Conservation (phyloP, 176 grass and related monocot genomes). For the Microstegium vimineum region DNA sequence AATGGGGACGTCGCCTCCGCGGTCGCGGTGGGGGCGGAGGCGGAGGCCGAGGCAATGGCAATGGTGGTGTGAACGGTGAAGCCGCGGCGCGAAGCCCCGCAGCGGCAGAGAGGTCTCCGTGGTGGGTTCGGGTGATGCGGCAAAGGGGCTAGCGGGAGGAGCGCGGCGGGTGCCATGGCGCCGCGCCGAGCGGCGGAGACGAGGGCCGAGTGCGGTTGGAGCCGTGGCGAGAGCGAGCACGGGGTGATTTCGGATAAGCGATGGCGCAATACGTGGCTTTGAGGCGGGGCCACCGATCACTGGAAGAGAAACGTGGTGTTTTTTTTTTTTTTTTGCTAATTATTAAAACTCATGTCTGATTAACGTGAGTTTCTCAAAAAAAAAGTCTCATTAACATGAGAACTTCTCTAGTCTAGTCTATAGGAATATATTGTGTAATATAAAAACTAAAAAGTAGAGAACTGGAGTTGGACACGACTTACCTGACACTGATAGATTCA, state of each 20-base stretch:
- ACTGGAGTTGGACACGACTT: too few relatives aligned
- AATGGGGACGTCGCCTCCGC: slow-evolving; percentile 23
- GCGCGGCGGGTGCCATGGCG: slow-evolving; percentile 59
- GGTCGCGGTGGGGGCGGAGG: slow-evolving; percentile 24
- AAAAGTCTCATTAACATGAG: too few relatives aligned
- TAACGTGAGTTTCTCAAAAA: too few relatives aligned
- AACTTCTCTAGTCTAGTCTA: too few relatives aligned
- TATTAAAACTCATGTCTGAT: too few relatives aligned
- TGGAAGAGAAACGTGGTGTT: background rate
- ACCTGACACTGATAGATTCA: too few relatives aligned
- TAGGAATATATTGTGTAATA: too few relatives aligned
- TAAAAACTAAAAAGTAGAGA: too few relatives aligned
- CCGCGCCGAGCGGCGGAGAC: slow-evolving; percentile 25
- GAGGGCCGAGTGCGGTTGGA: background rate
- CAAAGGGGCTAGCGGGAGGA: slow-evolving; percentile 36
- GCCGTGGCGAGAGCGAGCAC: slow-evolving; percentile 12
- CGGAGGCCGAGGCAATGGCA: slow-evolving; percentile 25
- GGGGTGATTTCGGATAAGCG: slow-evolving; percentile 26
- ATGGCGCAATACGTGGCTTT: background rate
- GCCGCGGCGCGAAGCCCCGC: slow-evolving; percentile 49
- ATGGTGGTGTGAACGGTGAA: slow-evolving; percentile 39
- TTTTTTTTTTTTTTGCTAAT: too few relatives aligned
- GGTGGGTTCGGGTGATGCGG: slow-evolving; percentile 22
- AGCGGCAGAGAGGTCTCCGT: background rate
- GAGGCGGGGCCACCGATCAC: too few relatives aligned